phyloP scores from a whole-genome alignment of 805 yeast species.

The Candida ficus region DNA sequence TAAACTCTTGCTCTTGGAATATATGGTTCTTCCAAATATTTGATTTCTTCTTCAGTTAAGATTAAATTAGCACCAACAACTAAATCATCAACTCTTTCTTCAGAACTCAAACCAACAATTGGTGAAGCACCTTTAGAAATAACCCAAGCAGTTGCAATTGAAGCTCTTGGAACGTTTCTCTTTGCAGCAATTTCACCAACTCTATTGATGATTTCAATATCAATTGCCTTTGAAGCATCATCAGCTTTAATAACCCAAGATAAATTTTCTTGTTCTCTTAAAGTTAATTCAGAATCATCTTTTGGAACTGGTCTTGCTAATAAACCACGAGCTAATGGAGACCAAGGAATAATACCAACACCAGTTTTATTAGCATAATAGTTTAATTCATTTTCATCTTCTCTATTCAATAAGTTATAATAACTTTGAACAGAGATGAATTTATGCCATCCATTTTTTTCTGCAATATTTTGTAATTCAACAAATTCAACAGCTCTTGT shows the following conservation, averaged over 20 bases:
- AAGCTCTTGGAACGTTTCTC: slow-evolving; percentile 45
- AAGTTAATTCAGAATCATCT: slow-evolving; percentile 12
- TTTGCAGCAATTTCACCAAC: slow-evolving; percentile 52
- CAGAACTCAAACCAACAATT: slow-evolving; percentile 47
- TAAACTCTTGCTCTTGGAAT: too few relatives aligned
- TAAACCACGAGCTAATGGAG: slow-evolving; percentile 52
- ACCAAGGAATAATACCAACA: slow-evolving; percentile 57
- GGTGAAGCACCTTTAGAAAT: slow-evolving; percentile 47
- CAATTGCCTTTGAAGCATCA: slow-evolving; percentile 9
- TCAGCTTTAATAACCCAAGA: too few relatives aligned
- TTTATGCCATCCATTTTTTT: slow-evolving; percentile 49
- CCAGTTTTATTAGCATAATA: slow-evolving; percentile 47
- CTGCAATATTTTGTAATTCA: slow-evolving; percentile 51
- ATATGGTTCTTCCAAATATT: slow-evolving; percentile 22
- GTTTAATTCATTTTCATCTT: slow-evolving; percentile 60
- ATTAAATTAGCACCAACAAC: slow-evolving; percentile 35
- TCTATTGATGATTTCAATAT: slow-evolving; percentile 35
- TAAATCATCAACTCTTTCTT: slow-evolving; percentile 48
- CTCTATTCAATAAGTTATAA: slow-evolving; percentile 52
- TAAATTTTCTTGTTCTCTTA: too few relatives aligned
- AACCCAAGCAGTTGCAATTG: slow-evolving; percentile 49
- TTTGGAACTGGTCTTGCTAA: slow-evolving; percentile 42
- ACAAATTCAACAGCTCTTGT: slow-evolving; percentile 55
- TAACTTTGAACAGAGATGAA: slow-evolving; percentile 56
- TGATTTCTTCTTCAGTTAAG: slow-evolving; percentile 25